Base-by-base conservation (phyloP, 164 flowering plant genomes). In the Litsea cubeba region DNA sequence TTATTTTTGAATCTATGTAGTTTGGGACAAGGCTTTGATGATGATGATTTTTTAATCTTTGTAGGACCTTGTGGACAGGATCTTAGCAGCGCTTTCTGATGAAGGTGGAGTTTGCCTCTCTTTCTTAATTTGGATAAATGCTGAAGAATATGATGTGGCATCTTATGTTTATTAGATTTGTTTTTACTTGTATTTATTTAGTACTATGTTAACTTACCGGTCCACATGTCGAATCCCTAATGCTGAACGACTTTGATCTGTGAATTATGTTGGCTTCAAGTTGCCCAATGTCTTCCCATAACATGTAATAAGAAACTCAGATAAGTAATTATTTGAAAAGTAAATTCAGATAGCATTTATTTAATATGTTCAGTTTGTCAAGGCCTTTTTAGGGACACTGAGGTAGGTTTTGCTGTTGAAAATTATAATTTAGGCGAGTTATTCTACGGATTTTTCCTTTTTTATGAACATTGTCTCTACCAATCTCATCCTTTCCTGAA, bases 1-100 rank as follows among this genome's bases (percentile, higher is more conserved):
- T 60, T 20, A 60, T 60, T 18, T 60, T 60, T 20, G 23, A 60
- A 60, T 20, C 63, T 60, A 20, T 18, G 7, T 17, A 20, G 20
- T 15, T 15, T 60, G 24, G 63, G 23, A 60, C 63, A 60, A 22
- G 20, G 63, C 23, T 60, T 22, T 60, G 63, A 20, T 22, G 20
- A 18, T 58, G 54, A 28, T 50, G 12, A 4, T 65, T 28, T 23
- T 12, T 63, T 50, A 28, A 72, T 1, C 46, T 63, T 24, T 76
- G 75, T 81, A 86, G 87, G 88, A 86, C 72, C 84, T 84, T 30
- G 74, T 81, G 54, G 88, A 86, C 68, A 74, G 87, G 57, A 82
- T 86, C 68, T 68, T 86, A 60, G 82, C 82, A 5, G 62, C 74
- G 72, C 54, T 85, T 73, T 76, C 84, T 50, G 86, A 85, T 77